Base-by-base conservation (phyloP, 768 basidiomycete species). In the Filobasidium wieringae region DNA sequence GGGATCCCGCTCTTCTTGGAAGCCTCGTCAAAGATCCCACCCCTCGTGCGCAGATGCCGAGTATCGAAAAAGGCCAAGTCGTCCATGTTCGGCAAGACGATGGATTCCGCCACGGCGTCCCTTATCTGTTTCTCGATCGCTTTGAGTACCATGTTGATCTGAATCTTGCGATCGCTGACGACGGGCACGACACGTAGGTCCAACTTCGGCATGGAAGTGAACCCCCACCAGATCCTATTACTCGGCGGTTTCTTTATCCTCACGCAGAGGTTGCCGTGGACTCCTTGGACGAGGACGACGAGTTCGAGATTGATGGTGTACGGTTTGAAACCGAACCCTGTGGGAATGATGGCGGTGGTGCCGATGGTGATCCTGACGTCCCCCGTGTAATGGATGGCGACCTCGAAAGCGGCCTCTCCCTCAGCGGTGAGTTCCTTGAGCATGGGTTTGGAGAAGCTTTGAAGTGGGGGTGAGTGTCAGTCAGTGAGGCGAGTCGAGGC, bases 61-160 rank as follows among this genome's bases (percentile, higher is more conserved):
- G 86, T 92, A 71, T 95, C 86, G 70, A 93, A 97, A 79, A 91
- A 96, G 12, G 91, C 79, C 59, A 97, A 86, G 67, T 99, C 95
- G 72, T 99, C 95, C 90, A 96, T 95, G 74, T 95, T 88, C 5
- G 95, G 95, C 71, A 92, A 76, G 19, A 99, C 95, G 19, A 97
- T 81, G 0, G 91, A 91, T 64, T 99, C 93, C 65, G 82, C 80
- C 57, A 97, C 90, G 61, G 88, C 84, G 69, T 92, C 87, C 74
- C 85, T 84, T 64, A 99, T 75, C 66, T 82, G 84, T 36, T 87
- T 81, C 74, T 96, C 92, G 64, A 99, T 88, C 0, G 86, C 88
- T 63, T 84, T 82, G 39, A 90, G 74, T 55, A 97, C 87, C 85
- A 96, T 85, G 41, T 83, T 80, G 86, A 91, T 91, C 27, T 89